Evolutionary conservation across 2,329 filamentous ascomycete species (phyloP).

Genomic region (Onygenales sp.): DNA sequence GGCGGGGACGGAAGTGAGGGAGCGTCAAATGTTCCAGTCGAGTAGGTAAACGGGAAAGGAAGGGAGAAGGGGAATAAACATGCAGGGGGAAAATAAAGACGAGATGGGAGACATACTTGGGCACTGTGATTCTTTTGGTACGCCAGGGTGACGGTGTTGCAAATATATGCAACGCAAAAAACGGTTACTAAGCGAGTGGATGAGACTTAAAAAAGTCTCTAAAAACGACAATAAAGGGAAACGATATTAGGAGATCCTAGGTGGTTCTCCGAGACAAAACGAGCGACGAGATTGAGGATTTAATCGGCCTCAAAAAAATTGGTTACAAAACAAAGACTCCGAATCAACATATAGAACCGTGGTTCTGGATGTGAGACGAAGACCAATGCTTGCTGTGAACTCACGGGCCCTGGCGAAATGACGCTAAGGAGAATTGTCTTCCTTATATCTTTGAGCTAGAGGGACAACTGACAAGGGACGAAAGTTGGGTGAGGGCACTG

Average conservation of each 20-base stretch:
- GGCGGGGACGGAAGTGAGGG: background rate
- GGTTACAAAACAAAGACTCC: constrained; percentile 20
- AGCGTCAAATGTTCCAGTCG: constrained; percentile 8
- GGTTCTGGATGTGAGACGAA: constrained; percentile 16
- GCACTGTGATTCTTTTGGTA: constrained; percentile 37
- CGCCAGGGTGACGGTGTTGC: constrained; percentile 42
- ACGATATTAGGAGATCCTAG: constrained; percentile 25
- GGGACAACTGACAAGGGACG: background rate
- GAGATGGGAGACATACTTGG: constrained; percentile 29
- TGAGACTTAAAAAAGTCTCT: constrained; percentile 28
- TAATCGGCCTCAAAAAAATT: constrained; percentile 23
- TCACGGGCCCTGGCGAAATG: constrained; percentile 11
- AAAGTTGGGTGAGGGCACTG: background rate
- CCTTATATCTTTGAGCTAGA: background rate
- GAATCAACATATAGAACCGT: constrained; percentile 25
- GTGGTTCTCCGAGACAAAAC: constrained; percentile 34
- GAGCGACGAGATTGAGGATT: constrained; percentile 30
- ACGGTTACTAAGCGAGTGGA: constrained; percentile 38
- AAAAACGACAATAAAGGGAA: constrained; percentile 21
- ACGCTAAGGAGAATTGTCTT: constrained; percentile 9
- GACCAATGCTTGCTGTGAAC: background rate
- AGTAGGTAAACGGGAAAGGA: constrained; percentile 2
- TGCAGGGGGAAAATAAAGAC: constrained; percentile 1
- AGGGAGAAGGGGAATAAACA: constrained; percentile 17
- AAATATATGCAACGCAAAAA: constrained; percentile 32